These are phyloP conservation scores for Parastagonospora nodorum DNA, from an alignment of 2,329 filamentous ascomycete genomes.

Conservation along the genomic window DNA sequence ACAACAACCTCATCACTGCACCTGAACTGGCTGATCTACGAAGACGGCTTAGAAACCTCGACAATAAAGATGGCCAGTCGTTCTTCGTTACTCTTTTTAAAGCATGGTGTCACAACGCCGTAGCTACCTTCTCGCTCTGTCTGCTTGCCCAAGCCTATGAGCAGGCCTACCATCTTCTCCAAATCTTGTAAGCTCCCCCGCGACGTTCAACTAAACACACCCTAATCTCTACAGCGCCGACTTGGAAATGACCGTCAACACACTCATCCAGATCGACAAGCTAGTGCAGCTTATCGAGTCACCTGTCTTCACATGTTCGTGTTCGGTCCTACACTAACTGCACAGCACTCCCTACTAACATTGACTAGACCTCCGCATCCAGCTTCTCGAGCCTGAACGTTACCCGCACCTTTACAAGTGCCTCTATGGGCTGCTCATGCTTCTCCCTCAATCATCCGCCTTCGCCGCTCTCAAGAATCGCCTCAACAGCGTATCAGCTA, in stretches of 20 bases:
- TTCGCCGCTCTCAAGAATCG: constrained; percentile 97
- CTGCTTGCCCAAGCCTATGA: constrained; percentile 96
- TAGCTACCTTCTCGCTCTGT: constrained; percentile 95
- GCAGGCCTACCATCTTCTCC: constrained; percentile 92
- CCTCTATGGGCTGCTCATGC: constrained; percentile 94
- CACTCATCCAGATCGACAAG: constrained; percentile 98
- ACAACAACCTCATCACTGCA: constrained; percentile 98
- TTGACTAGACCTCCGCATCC: constrained; percentile 81
- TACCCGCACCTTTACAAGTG: constrained; percentile 97
- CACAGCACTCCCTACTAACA: not conserved
- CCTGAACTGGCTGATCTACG: constrained; percentile 90
- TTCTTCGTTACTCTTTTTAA: constrained; percentile 94
- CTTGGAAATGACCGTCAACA: constrained; percentile 98
- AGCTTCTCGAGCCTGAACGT: constrained; percentile 92
- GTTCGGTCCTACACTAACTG: not conserved
- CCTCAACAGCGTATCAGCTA: constrained; percentile 94
- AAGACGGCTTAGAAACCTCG: constrained; percentile 86
- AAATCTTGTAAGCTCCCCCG: constrained; percentile 75
- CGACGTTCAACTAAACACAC: not conserved
- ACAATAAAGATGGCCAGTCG: constrained; percentile 91
- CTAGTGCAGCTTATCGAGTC: constrained; percentile 95
- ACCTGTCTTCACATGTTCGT: constrained; percentile 92
- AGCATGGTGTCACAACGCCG: constrained; percentile 98
- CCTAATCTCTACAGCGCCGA: constrained; percentile 70
- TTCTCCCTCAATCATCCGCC: constrained; percentile 95